Conservation (phyloP, 2,329 filamentous ascomycete genomes). For the Talaromyces sp. region DNA sequence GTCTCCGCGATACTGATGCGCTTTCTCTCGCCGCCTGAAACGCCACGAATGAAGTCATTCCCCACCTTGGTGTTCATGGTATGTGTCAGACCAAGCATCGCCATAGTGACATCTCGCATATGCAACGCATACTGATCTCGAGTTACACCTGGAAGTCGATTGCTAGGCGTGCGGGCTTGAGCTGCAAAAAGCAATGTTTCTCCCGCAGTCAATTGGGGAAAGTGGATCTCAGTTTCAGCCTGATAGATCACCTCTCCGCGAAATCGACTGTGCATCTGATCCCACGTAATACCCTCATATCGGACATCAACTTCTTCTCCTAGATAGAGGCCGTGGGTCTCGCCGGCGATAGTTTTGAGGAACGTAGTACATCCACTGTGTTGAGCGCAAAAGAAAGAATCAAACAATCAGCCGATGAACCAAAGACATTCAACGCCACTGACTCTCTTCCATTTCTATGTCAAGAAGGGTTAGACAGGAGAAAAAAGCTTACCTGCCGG, state of each 20-base stretch:
- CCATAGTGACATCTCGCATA: slow-evolving; percentile 55
- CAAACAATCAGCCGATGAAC: not conserved
- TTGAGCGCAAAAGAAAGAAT: not conserved
- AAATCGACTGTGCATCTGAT: slow-evolving; percentile 75
- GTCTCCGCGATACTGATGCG: slow-evolving; percentile 62
- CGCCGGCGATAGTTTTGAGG: slow-evolving; percentile 80
- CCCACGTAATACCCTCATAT: slow-evolving; percentile 67
- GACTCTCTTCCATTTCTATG: too few species aligned
- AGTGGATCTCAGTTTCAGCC: slow-evolving; percentile 80
- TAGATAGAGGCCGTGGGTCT: slow-evolving; percentile 77
- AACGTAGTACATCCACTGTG: slow-evolving; percentile 71
- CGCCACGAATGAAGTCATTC: slow-evolving; percentile 61
- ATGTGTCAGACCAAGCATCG: slow-evolving; percentile 57
- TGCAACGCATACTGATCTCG: slow-evolving; percentile 52
- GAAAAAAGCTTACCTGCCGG: slow-evolving; percentile 38
- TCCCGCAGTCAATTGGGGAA: slow-evolving; percentile 73
- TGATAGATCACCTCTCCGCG: slow-evolving; percentile 87
- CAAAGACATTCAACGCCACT: not conserved
- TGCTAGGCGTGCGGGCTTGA: slow-evolving; percentile 56
- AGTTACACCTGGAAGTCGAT: slow-evolving; percentile 40
- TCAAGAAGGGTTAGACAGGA: too few species aligned
- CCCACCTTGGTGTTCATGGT: slow-evolving; percentile 52
- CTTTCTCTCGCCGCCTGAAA: slow-evolving; percentile 63
- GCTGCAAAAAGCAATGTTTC: slow-evolving; percentile 79
- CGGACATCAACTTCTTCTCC: slow-evolving; percentile 74